phyloP scores from a whole-genome alignment of 2,329 filamentous ascomycete species.

The Venturia carpophila region DNA sequence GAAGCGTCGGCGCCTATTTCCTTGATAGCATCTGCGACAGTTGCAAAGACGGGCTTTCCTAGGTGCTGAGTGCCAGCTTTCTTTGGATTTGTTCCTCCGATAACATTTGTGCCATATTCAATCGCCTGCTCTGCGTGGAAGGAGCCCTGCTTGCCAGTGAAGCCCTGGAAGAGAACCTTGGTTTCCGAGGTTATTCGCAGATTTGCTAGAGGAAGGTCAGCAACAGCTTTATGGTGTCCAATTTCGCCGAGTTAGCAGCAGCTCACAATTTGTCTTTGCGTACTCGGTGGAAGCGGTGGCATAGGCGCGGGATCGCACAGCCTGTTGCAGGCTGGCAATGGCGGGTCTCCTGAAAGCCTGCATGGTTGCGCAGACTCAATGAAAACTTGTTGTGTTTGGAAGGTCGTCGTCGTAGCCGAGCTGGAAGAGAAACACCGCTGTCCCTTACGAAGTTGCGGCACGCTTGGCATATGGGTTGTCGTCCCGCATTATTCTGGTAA shows the following conservation, averaged over 20 bases:
- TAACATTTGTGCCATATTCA: conserved; percentile 96
- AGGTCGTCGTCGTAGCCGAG: background rate
- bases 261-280: conserved; percentile 31
- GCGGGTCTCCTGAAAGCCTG: conserved; percentile 73
- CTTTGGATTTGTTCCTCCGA: conserved; percentile 98
- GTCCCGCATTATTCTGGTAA: background rate
- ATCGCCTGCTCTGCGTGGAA: conserved; percentile 98
- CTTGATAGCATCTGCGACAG: conserved; percentile 80
- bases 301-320: conserved; percentile 67
- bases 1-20: conserved; percentile 84
- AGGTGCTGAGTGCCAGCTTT: conserved; percentile 91
- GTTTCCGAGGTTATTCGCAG: conserved; percentile 88
- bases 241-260: background rate
- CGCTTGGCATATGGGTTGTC: background rate
- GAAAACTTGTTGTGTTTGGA: background rate
- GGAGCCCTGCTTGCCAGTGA: conserved; percentile 94
- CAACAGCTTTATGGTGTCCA: background rate
- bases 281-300: conserved; percentile 57
- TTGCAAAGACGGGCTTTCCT: conserved; percentile 85
- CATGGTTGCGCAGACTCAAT: conserved; percentile 48
- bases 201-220: conserved; percentile 45
- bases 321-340: conserved; percentile 59
- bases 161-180: conserved; percentile 94
- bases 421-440: background rate
- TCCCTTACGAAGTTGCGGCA: too few relatives aligned